Conservation (phyloP, 1,284 basidiomycete genomes). For the Cutaneotrichosporon dermatis region DNA sequence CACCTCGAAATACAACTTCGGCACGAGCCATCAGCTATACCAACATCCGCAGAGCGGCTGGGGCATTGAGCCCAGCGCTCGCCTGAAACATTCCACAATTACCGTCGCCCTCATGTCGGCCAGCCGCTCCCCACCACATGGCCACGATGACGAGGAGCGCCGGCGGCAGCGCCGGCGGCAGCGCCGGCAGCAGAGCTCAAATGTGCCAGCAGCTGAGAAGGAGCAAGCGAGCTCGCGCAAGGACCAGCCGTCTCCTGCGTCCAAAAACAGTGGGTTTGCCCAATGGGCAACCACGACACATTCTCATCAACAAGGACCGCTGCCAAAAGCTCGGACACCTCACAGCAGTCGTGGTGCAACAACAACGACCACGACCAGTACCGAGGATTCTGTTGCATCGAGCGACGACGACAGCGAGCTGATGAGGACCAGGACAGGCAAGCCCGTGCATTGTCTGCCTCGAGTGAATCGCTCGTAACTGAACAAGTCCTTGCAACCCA, state of each 20-base stretch:
- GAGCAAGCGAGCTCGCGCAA: neutral
- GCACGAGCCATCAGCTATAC: neutral
- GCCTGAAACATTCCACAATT: neutral
- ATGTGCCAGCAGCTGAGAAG: neutral
- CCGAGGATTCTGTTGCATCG: conserved; percentile 9
- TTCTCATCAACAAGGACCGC: neutral
- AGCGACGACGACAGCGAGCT: conserved; percentile 18
- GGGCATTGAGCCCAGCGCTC: conserved; percentile 2
- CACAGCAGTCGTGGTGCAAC: neutral
- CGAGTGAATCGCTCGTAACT: neutral
- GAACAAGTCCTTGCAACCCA: conserved; percentile 2
- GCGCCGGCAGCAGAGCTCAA: too few relatives aligned
- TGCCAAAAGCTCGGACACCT: neutral
- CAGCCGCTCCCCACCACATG: neutral
- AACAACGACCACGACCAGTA: conserved; percentile 2
- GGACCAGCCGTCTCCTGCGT: neutral
- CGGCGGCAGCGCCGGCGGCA: neutral
- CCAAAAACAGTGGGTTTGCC: neutral
- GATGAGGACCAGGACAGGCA: conserved; percentile 14
- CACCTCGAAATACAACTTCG: neutral
- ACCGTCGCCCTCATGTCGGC: conserved; percentile 5
- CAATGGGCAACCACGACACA: neutral
- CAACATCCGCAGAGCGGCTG: neutral
- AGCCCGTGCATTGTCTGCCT: neutral
- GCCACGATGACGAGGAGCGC: neutral